Conservation (phyloP, 78 protist species). For the Tieghemostelium lacteum region DNA sequence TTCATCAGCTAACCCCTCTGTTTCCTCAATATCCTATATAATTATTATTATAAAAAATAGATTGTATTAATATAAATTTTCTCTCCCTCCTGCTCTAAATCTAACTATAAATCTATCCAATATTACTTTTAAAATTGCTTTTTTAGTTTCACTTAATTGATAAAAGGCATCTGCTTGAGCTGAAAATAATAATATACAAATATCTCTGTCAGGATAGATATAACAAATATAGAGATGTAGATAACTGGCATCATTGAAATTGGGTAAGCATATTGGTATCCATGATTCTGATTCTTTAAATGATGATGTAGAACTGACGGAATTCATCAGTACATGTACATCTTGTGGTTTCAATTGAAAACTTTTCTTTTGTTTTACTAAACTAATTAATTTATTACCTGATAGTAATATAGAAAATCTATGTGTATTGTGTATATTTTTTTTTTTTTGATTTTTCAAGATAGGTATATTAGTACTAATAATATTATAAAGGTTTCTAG, state of each 20-base stretch:
- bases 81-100: too few species aligned
- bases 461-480: not conserved
- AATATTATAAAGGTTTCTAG: not conserved
- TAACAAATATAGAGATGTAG: constrained; percentile 78
- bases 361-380: constrained; percentile 71
- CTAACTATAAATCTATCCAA: too few species aligned
- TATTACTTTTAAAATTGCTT: constrained; percentile 21
- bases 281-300: constrained; percentile 74
- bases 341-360: constrained; percentile 69
- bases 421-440: too few species aligned
- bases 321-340: constrained; percentile 72
- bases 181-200: constrained; percentile 80
- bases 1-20: constrained; percentile 35
- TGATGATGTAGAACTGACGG: constrained; percentile 77
- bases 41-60: not conserved
- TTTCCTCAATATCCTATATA: constrained; percentile 32
- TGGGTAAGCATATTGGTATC: constrained; percentile 83
- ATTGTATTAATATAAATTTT: not conserved
- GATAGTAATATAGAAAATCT: constrained; percentile 62
- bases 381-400: constrained; percentile 71
- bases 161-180: constrained; percentile 64
- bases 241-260: constrained; percentile 67
- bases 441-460: not conserved
- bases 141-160: constrained; percentile 49
- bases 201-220: constrained; percentile 46